Conservation (phyloP, 2,329 filamentous ascomycete genomes). For the Domatiomyces catenatus region DNA sequence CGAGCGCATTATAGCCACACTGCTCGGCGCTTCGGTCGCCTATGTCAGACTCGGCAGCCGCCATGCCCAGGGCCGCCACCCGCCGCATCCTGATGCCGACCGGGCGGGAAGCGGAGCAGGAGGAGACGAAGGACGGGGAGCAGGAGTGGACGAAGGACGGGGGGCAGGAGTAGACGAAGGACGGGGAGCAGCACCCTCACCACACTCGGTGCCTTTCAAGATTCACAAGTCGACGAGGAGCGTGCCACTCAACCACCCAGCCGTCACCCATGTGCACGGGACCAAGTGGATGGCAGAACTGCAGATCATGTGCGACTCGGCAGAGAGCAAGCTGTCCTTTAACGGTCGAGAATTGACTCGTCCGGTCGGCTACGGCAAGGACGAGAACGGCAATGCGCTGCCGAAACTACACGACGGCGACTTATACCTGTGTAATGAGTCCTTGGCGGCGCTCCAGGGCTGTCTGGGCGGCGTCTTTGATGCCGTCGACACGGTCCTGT, state of each 20-base stretch:
- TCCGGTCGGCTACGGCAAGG: slow-evolving; percentile 29
- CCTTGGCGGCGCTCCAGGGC: slow-evolving; percentile 73
- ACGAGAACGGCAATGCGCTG: slow-evolving; percentile 27
- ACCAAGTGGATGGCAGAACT: slow-evolving; percentile 87
- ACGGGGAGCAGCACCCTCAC: not conserved
- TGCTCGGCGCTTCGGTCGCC: slow-evolving; percentile 68
- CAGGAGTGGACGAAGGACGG: not conserved
- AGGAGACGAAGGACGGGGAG: not conserved
- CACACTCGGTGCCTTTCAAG: slow-evolving; percentile 46
- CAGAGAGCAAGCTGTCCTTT: slow-evolving; percentile 60
- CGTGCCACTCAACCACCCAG: slow-evolving; percentile 55
- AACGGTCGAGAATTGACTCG: slow-evolving; percentile 65
- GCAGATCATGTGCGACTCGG: slow-evolving; percentile 65
- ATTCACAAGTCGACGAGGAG: slow-evolving; percentile 66
- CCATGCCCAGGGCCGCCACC: slow-evolving; percentile 53
- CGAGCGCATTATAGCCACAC: slow-evolving; percentile 71
- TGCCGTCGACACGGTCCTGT: slow-evolving; percentile 74
- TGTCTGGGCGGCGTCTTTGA: slow-evolving; percentile 87
- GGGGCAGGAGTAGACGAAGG: not conserved
- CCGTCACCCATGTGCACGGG: slow-evolving; percentile 83
- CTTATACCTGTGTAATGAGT: slow-evolving; percentile 77
- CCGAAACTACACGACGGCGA: slow-evolving; percentile 68
- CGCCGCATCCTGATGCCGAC: slow-evolving; percentile 44
- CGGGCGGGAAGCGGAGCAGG: not conserved
- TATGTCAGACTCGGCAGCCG: slow-evolving; percentile 73